phyloP scores from a whole-genome alignment of 805 yeast species.

The Suhomyces vadensis region DNA sequence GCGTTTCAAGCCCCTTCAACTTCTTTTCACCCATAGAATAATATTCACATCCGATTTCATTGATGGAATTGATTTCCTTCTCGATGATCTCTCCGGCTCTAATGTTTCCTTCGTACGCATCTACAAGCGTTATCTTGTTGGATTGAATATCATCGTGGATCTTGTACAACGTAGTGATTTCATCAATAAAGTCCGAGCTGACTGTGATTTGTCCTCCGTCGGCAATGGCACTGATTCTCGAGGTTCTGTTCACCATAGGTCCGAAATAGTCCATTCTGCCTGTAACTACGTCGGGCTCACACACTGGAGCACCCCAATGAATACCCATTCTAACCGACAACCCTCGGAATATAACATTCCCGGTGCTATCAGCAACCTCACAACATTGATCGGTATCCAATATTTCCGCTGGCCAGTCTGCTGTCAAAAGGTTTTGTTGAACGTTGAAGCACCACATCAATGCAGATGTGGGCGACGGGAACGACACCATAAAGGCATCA shows the following conservation, averaged over 20 bases:
- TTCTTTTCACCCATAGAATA: constrained; percentile 81
- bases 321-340: constrained; percentile 96
- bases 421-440: constrained; percentile 74
- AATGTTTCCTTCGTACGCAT: constrained; percentile 47
- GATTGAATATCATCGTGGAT: constrained; percentile 43
- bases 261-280: constrained; percentile 98
- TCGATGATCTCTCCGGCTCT: constrained; percentile 60
- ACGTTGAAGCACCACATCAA: constrained; percentile 93
- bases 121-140: constrained; percentile 28
- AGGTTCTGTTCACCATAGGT: constrained; percentile 95
- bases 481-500: constrained; percentile 97
- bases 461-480: constrained; percentile 89
- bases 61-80: constrained; percentile 62
- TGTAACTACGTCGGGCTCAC: constrained; percentile 92
- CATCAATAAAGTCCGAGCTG: constrained; percentile 77
- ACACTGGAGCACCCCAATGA: constrained; percentile 97
- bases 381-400: constrained; percentile 82
- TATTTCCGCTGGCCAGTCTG: constrained; percentile 96
- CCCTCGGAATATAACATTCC: constrained; percentile 73
- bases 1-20: constrained; percentile 91
- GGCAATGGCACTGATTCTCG: constrained; percentile 91
- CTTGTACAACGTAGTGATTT: constrained; percentile 58
- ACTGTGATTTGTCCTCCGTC: constrained; percentile 98
- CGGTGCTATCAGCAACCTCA: constrained; percentile 66
- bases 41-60: constrained; percentile 67